Percentiles rank a stretch among this genome's conserved stretches.
These are phyloP conservation scores for Taphrina deformans DNA, from an alignment of 1,139 yeast species.

Conservation along the genomic window DNA sequence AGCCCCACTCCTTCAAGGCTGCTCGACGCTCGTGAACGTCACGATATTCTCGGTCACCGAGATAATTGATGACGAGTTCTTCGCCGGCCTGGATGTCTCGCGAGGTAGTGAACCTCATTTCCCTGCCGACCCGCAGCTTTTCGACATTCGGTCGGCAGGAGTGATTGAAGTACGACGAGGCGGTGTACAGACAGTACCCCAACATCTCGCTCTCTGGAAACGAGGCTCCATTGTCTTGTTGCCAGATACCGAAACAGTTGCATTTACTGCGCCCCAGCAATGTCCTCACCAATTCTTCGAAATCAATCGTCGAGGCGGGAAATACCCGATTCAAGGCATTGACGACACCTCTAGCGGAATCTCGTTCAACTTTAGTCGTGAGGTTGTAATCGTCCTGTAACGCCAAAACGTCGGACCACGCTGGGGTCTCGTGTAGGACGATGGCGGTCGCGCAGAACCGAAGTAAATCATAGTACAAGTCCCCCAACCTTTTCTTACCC, in stretches of 20 bases:
- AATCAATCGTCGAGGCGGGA: not conserved
- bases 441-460: slow-evolving; percentile 56
- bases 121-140: slow-evolving; percentile 46
- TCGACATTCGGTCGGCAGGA: slow-evolving; percentile 56
- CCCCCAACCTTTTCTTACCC: not conserved
- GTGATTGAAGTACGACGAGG: slow-evolving; percentile 71
- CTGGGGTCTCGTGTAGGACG: slow-evolving; percentile 50
- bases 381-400: slow-evolving; percentile 46
- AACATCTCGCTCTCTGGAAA: slow-evolving; percentile 57
- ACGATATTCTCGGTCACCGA: slow-evolving; percentile 25
- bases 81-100: slow-evolving; percentile 16
- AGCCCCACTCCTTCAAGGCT: slow-evolving; percentile 23
- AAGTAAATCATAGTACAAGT: slow-evolving; percentile 50
- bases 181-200: slow-evolving; percentile 67
- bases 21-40: slow-evolving; percentile 1
- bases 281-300: slow-evolving; percentile 46
- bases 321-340: slow-evolving; percentile 38
- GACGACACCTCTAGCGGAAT: slow-evolving; percentile 42
- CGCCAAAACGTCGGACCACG: slow-evolving; percentile 44
- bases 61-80: slow-evolving; percentile 28
- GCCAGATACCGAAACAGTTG: slow-evolving; percentile 78
- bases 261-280: slow-evolving; percentile 65
- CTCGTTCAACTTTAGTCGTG: slow-evolving; percentile 40
- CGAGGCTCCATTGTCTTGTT: slow-evolving; percentile 41
- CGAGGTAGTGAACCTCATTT: slow-evolving; percentile 42